phyloP scores from a whole-genome alignment of 2,329 filamentous ascomycete species.

The Lachnellula willkommii region DNA sequence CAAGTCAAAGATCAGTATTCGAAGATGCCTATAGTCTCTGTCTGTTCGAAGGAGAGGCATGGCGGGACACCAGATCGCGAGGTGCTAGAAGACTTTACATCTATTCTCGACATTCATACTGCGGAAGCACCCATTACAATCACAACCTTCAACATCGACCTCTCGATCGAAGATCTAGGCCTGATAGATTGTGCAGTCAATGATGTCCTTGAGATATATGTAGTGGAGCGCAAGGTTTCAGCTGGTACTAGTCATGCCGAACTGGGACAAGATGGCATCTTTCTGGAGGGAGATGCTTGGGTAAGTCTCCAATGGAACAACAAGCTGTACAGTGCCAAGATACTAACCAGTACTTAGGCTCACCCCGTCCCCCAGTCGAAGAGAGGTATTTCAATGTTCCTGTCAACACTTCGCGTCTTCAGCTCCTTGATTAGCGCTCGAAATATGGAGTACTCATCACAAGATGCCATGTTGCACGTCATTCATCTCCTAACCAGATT shows the following conservation, averaged over 20 bases:
- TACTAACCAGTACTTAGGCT: not conserved
- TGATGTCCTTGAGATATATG: conserved; percentile 4
- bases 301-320: not conserved
- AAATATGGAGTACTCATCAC: not conserved
- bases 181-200: conserved; percentile 1
- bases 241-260: not conserved
- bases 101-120: conserved; percentile 4
- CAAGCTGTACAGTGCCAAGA: not conserved
- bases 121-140: conserved; percentile 5
- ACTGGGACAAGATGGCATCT: conserved; percentile 1
- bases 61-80: not conserved
- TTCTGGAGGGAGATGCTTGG: not conserved
- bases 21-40: not conserved
- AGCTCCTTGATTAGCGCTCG: not conserved
- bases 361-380: not conserved
- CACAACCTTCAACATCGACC: conserved; percentile 2
- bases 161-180: not conserved
- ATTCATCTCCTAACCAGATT: not conserved
- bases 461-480: not conserved
- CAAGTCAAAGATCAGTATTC: not conserved
- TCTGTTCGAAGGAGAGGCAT: not conserved
- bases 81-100: not conserved
- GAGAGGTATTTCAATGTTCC: not conserved
- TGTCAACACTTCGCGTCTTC: not conserved
- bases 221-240: conserved; percentile 2